Evolutionary conservation across 176 grass and related monocot genomes (phyloP), one percentile per base, ranked within the genome.

Genomic region (Elymus sibiricus): DNA sequence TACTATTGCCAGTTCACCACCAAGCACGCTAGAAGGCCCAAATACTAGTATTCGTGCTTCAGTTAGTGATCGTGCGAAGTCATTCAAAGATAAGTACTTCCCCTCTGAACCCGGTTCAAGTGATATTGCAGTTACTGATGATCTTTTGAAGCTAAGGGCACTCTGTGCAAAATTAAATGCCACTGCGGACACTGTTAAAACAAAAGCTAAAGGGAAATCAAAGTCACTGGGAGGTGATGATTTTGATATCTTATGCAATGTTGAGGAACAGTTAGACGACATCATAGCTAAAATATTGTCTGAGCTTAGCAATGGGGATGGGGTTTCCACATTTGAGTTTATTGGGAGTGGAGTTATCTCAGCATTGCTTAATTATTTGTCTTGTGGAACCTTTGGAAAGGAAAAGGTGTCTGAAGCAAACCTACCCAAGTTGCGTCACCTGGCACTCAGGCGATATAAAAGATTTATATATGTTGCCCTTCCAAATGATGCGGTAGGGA

Each of bases 291-390:
- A 97, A 82, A 93, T 94, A 74, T 40, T 97, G 16, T 73, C 82
- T 82, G 95, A 97, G 70, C 92, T 97, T 83, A 91, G 88, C 67
- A 97, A 90, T 68, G 92, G 81, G 3, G 89, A 94, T 86, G 92
- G 95, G 56, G 95, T 97, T 55, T 97, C 95, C 29, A 97, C 95
- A 22, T 97, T 97, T 85, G 95, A 97, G 74, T 97, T 97, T 66
- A 97, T 97, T 78, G 87, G 95, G 21, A 97, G 95, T 79, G 95
- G 92, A 78, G 89, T 90, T 65, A 77, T 94, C 46, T 63, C 84
- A 62, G 86, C 95, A 34, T 82, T 97, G 62, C 78, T 97, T 59
- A 86, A 88, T 53, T 97, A 97, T 87, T 86, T 97, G 64, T 91
- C 95, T 40, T 94, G 92, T 83, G 95, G 92, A 60, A 91, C 90